phyloP scores from a whole-genome alignment of 805 yeast genomes.

The Isabelozyma rhagii region DNA sequence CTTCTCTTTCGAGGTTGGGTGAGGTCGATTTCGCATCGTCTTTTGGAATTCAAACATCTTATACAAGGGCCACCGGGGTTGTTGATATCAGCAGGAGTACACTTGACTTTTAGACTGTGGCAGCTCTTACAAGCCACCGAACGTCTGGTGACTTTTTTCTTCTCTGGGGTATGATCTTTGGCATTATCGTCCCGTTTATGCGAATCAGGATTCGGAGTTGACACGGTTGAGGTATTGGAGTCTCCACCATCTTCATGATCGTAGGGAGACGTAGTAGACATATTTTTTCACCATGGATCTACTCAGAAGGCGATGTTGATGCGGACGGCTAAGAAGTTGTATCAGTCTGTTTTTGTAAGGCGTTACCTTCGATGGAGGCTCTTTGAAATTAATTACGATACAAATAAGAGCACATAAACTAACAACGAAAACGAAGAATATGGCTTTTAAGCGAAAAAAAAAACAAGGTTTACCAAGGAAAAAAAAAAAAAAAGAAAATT shows the following conservation, averaged over 20 bases:
- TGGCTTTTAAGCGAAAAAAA: no score
- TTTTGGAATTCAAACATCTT: slow-evolving; percentile 64
- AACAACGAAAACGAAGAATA: no score
- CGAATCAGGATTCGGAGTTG: background rate
- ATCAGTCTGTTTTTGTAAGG: no score
- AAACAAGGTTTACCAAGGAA: no score
- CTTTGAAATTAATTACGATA: no score
- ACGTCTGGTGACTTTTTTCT: slow-evolving; percentile 23
- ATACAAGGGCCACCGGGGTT: slow-evolving; percentile 66
- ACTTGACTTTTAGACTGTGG: slow-evolving; percentile 78
- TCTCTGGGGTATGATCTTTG: background rate
- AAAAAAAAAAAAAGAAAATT: no score
- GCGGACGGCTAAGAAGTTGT: no score
- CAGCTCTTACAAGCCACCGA: slow-evolving; percentile 71
- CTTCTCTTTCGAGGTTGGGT: slow-evolving; percentile 54
- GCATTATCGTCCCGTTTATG: background rate
- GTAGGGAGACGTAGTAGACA: background rate
- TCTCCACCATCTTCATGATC: background rate
- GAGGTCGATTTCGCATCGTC: slow-evolving; percentile 65
- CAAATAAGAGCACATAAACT: no score
- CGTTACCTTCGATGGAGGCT: no score
- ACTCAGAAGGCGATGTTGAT: no score
- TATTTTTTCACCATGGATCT: background rate
- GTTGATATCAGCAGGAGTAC: slow-evolving; percentile 64
- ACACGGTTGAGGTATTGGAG: background rate